A percentile compares a stretch with the other conserved stretches of the same genome.
Conservation (phyloP, 169 alveolate genomes). For the Eimeria falciformis region DNA sequence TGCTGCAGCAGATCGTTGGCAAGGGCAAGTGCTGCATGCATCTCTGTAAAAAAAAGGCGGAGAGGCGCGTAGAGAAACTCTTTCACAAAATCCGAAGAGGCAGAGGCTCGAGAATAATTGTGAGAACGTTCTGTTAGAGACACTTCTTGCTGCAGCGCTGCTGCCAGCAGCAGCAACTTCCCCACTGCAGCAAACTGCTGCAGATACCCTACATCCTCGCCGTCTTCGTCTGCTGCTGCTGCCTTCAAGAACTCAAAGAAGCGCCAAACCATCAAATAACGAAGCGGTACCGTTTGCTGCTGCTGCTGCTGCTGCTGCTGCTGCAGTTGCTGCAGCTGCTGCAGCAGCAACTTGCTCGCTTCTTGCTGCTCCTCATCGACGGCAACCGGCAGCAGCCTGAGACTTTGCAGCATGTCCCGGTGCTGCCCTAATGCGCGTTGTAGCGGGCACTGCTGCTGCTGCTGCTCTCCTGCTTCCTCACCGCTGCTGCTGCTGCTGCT, state of each 20-base stretch:
- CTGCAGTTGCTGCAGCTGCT: constrained; percentile 31
- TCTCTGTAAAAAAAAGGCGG: background rate
- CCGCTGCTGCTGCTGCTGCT: constrained; percentile 34
- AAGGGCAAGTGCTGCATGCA: background rate
- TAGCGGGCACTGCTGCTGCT: constrained; percentile 3
- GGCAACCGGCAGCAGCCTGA: background rate
- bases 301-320: constrained; percentile 26
- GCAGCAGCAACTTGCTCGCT: background rate
- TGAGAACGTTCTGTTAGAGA: background rate
- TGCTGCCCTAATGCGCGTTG: background rate
- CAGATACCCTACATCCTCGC: background rate
- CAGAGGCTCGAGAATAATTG: background rate
- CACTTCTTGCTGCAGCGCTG: background rate
- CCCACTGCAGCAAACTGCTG: constrained; percentile 15
- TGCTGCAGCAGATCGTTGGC: background rate
- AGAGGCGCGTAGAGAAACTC: constrained; percentile 16
- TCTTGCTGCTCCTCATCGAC: background rate
- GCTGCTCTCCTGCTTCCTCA: background rate
- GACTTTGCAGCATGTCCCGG: background rate
- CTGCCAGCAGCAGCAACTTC: constrained; percentile 23
- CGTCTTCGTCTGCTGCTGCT: background rate
- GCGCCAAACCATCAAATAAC: background rate
- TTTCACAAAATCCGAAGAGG: background rate
- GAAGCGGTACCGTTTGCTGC: background rate
- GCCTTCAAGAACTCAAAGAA: background rate